Conservation (phyloP, 2,329 filamentous ascomycete species). For the Sphaerulina vaccinii region DNA sequence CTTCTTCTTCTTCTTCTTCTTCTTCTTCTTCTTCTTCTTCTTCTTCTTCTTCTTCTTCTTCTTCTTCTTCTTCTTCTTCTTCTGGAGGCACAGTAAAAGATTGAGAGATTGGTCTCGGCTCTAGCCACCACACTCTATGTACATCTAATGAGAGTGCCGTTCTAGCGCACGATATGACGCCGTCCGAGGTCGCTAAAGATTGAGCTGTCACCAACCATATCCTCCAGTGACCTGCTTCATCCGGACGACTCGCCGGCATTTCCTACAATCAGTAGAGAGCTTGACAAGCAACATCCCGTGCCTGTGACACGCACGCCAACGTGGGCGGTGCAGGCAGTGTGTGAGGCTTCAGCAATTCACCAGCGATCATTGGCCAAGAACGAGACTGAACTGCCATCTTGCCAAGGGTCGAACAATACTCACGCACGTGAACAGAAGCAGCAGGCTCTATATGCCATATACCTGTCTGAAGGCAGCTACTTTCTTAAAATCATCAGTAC, state of each 20-base stretch:
- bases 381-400: too few species aligned
- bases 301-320: conserved; percentile 1
- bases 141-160: background rate
- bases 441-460: too few species aligned
- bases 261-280: too few species aligned
- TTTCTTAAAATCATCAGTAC: too few species aligned
- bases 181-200: background rate
- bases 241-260: background rate
- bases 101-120: background rate
- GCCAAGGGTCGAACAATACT: too few species aligned
- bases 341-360: conserved; percentile 7
- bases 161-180: conserved; percentile 11
- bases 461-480: too few species aligned
- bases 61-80: too few species aligned
- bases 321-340: conserved; percentile 6
- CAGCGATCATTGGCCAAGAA: conserved; percentile 6
- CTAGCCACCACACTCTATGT: background rate
- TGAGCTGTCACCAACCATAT: background rate
- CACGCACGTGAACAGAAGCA: too few species aligned
- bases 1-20: too few species aligned
- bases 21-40: too few species aligned
- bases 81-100: background rate
- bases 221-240: conserved; percentile 1
- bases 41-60: too few species aligned
- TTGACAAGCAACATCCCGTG: background rate